Evolutionary conservation across 148 eudicot genomes (phyloP).

Genomic region (Cornus florida): DNA sequence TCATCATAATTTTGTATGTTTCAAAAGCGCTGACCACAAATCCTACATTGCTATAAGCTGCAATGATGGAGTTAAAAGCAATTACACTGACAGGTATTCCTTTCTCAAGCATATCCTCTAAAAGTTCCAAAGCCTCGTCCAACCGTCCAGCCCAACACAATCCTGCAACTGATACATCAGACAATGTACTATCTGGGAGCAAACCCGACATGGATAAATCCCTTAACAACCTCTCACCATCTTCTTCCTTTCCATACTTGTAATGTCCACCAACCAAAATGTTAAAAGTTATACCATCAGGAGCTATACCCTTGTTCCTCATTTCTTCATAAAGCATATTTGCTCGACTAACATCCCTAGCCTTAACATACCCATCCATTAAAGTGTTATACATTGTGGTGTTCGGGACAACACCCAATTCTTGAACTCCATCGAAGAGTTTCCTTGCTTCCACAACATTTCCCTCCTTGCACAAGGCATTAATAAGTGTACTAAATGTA

Average conservation of each 20-base stretch:
- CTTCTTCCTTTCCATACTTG: constrained; percentile 70
- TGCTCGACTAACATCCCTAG: constrained; percentile 66
- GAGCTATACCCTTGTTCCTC: constrained; percentile 56
- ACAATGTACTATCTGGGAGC: constrained; percentile 53
- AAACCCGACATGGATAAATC: constrained; percentile 48
- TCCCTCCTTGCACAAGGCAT: constrained; percentile 82
- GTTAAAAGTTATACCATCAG: constrained; percentile 83
- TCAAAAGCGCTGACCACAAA: constrained; percentile 60
- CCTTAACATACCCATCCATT: constrained; percentile 84
- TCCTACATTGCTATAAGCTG: constrained; percentile 72
- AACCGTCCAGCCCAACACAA: constrained; percentile 80
- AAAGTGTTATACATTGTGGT: constrained; percentile 59
- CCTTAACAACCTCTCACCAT: constrained; percentile 49
- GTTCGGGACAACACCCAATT: constrained; percentile 48
- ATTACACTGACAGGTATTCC: constrained; percentile 61
- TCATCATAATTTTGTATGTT: constrained; percentile 60
- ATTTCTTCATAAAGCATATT: constrained; percentile 64
- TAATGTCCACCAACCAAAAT: constrained; percentile 69
- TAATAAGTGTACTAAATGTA: constrained; percentile 59
- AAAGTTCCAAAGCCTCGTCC: constrained; percentile 59
- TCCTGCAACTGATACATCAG: constrained; percentile 68
- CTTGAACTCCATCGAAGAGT: constrained; percentile 50
- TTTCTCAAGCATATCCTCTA: constrained; percentile 63
- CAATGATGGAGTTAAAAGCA: constrained; percentile 82
- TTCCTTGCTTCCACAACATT: constrained; percentile 66